Base-by-base conservation (phyloP, 805 yeast genomes). In the Teunomyces funiuensis region DNA sequence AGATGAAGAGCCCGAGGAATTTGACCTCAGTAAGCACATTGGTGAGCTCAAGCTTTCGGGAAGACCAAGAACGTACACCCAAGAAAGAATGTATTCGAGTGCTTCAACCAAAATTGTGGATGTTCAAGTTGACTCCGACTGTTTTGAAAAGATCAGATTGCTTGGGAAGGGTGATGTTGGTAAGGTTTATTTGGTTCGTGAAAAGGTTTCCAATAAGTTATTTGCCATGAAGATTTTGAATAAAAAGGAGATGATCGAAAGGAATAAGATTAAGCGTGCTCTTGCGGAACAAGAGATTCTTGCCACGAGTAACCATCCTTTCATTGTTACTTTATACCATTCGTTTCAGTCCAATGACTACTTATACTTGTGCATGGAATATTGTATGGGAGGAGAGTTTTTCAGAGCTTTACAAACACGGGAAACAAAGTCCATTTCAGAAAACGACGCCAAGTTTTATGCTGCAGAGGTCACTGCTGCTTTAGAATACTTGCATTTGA, bases 351-450 rank as follows among this genome's bases (percentile, higher is more conserved):
- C 96, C 3, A 93, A 88, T 45, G 97, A 90, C 53, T 82, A 86
- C 57, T 65, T 93, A 8, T 93, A 89, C 53, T 76, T 93, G 29
- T 93, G 99, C 65, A 91, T 95, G 96, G 99, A 93, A 61, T 93
- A 91, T 57, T 93, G 99, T 58, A 88, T 93, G 89, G 99, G 99
- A 22, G 99, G 99, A 34, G 99, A 95, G 65, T 93, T 93, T 56
- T 93, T 93, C 71, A 72, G 98, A 45, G 99, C 98, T 0, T 66
- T 93, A 40, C 99, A 93, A 64, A 89, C 97, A 0, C 74, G 97
- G 46, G 83, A 81, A 46, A 80, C 88, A 41, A 88, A 89, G 58
- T 86, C 95, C 50, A 83, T 93, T 10, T 70, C 80, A 15, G 99
- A 93, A 61, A 77, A 71, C 20, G 98, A 90, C 60, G 98, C 99